Conservation (phyloP, 345 rosid genomes). For the Eucalyptus curtisii region DNA sequence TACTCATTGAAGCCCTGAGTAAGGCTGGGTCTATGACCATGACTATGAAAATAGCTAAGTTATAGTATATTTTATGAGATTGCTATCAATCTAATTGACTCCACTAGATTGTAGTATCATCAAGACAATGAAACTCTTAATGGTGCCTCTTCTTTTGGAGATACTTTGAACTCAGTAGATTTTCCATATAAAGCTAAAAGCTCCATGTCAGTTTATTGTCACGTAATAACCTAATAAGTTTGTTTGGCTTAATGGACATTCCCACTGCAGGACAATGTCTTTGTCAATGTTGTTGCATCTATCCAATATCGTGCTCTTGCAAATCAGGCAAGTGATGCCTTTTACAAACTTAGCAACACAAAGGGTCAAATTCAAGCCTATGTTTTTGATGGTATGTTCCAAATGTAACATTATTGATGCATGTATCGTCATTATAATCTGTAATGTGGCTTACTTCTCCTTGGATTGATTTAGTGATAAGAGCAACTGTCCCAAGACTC, state of each 20-base stretch:
- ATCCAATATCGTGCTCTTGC: constrained; percentile 27
- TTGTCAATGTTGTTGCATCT: constrained; percentile 36
- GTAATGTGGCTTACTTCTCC: neutral
- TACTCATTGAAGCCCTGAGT: neutral
- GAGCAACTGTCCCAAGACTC: constrained; percentile 21
- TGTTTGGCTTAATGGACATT: neutral
- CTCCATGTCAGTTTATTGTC: neutral
- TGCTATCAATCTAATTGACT: neutral
- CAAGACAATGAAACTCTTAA: too few species aligned
- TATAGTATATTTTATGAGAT: neutral
- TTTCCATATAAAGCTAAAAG: neutral
- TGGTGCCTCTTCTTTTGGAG: neutral
- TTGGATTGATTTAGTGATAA: constrained; percentile 6
- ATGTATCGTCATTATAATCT: neutral
- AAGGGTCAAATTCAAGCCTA: constrained; percentile 31
- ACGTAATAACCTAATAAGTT: neutral
- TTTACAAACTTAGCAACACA: constrained; percentile 28
- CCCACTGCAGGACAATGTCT: constrained; percentile 26
- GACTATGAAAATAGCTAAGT: neutral
- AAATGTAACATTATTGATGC: neutral
- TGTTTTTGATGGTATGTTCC: constrained; percentile 23
- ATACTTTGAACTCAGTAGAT: neutral
- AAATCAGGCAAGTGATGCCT: constrained; percentile 25
- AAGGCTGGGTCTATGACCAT: neutral
- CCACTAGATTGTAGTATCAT: neutral